Base-by-base conservation (phyloP, 768 basidiomycete genomes). In the Kwoniella bestiolae region DNA sequence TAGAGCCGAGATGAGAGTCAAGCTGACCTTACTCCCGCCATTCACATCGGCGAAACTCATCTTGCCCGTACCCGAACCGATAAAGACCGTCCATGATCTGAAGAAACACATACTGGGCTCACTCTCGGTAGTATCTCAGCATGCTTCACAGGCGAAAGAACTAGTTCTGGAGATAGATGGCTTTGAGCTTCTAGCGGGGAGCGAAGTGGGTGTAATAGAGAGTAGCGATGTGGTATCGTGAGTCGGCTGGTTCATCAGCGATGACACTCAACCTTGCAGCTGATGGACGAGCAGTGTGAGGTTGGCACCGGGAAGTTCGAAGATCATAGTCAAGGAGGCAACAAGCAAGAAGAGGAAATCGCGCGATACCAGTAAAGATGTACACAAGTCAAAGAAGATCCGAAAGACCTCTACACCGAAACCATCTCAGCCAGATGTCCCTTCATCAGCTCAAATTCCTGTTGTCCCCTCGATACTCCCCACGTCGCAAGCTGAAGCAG, bases 161-260 rank as follows among this genome's bases (percentile, higher is more conserved):
- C 16, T 78, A 3, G 60, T 63, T 6, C 47, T 78, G 28, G 68
- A 73, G 44, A 67, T 78, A 25, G 76, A 78, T 21, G 76, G 76
- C 18, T 78, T 78, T 44, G 74, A 78, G 63, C 63, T 78, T 72
- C 77, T 97, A 70, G 85, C 81, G 73, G 85, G 88, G 26, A 88
- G 87, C 6, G 91, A 90, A 3, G 84, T 92, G 4, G 86, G 90
- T 50, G 86, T 96, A 0, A 73, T 90, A n/a, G 90, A 91, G 87
- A 66, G 91, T 21, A 83, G 83, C 5, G 79, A 80, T 61, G 69
- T 77, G 0, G 66, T 78, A 9, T 64, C 52, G 76, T 75, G 46
- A 67, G 76, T 29, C 6, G 14, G 7, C 34, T 29, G 12, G 31
- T 45, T 25, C 25, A 35, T 18, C 44, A 41, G 7, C 35, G 26